A percentile compares a stretch with the other conserved stretches of the same genome.
Evolutionary conservation across 352 stramenopile species (phyloP).

Genomic region (Pythium chondricola): DNA sequence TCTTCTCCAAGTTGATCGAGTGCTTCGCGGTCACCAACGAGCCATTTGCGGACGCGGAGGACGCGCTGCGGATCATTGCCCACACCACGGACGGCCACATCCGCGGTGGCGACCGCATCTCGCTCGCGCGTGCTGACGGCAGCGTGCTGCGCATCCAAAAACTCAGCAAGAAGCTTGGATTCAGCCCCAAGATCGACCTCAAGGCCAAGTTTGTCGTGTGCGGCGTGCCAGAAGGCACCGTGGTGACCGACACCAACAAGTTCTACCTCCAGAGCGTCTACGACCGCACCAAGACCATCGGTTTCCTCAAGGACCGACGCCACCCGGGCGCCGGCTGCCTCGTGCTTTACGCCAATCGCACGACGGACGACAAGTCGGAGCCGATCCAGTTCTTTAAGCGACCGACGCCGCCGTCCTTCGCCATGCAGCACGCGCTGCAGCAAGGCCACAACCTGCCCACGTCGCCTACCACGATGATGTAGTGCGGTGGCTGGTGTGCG

Average conservation of each 20-base stretch:
- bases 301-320: slow-evolving; percentile 41
- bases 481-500: neutral
- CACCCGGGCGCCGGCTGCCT: slow-evolving; percentile 35
- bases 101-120: slow-evolving; percentile 53
- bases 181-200: slow-evolving; percentile 58
- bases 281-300: slow-evolving; percentile 57
- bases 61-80: slow-evolving; percentile 50
- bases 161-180: slow-evolving; percentile 54
- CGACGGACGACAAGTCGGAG: slow-evolving; percentile 47
- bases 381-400: slow-evolving; percentile 65
- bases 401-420: slow-evolving; percentile 6
- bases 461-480: slow-evolving; percentile 4
- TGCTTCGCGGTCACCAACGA: slow-evolving; percentile 29
- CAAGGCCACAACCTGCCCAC: slow-evolving; percentile 8
- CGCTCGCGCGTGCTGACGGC: slow-evolving; percentile 47
- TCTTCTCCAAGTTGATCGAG: slow-evolving; percentile 48
- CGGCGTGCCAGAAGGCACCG: slow-evolving; percentile 50
- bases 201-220: slow-evolving; percentile 61
- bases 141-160: slow-evolving; percentile 54
- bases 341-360: slow-evolving; percentile 48
- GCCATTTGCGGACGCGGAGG: slow-evolving; percentile 24
- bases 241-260: slow-evolving; percentile 56
- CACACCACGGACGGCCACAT: slow-evolving; percentile 51
- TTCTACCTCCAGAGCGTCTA: slow-evolving; percentile 72
- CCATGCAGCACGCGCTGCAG: slow-evolving; percentile 4